Evolutionary conservation across 2,329 filamentous ascomycete species (phyloP), one percentile per base, ranked within the genome.

Genomic region (Ophiostoma montium): DNA sequence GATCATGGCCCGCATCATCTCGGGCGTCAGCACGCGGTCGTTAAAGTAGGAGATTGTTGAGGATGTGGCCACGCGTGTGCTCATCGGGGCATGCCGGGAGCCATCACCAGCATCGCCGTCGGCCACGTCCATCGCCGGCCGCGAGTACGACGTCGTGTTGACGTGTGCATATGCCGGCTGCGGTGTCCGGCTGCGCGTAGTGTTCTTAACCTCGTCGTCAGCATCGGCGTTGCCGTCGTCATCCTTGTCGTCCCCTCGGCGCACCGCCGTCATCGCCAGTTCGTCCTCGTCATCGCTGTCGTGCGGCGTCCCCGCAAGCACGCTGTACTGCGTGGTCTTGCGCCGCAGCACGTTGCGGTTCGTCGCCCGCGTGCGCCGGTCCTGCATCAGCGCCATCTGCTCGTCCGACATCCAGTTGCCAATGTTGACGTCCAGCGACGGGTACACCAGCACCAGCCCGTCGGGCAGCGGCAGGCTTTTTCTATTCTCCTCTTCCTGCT

Each of bases 1-100:
- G 56, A 98, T 95, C 89, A 98, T 96, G 54, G 89, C 87, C 31
- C 92, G 84, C 84, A 96, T 95, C 87, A 96, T 95, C 65, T 98
- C 92, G 0, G 92, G 90, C 0, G 87, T 90, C 13, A 98, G 73
- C 27, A 98, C 85, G 27, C 92, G 83, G 63, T 98, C 92, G 63
- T 94, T 92, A 64, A 95, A 94, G 66, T 96, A 96, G 0, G 90
- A 95, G 33, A 98, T 94, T 79, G 95, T 94, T n/a, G 83, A 90
- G 0, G 87, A 89, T 62, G 90, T 94, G 15, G 90, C 89, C 10
- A 98, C 75, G n/a, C 89, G 80, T 1, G 92, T 96, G 57, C 77
- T 80, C 53, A 95, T 67, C 1, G 75, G 74, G 52, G 75, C 67
- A 1, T 74, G 66, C 43, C 72, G 75, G 53, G 39, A 3, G 49